These are phyloP conservation scores for Cyclospora cayetanensis DNA, from an alignment of 169 alveolate species.

Conservation along the genomic window DNA sequence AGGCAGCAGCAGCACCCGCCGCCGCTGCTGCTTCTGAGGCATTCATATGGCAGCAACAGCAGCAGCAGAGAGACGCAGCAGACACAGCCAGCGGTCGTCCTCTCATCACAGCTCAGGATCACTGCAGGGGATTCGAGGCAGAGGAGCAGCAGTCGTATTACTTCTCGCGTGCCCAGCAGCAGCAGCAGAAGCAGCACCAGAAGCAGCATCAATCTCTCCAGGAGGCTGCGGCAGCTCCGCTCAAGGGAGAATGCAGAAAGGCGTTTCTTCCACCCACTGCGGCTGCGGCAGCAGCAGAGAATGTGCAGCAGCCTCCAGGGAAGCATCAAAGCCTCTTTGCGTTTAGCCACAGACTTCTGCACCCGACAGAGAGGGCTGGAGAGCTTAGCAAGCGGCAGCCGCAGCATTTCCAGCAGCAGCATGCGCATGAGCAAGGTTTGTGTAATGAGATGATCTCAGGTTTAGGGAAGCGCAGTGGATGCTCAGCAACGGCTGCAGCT, in stretches of 20 bases:
- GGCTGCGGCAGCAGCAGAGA: not conserved
- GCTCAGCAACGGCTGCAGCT: not conserved
- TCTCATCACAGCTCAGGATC: not conserved
- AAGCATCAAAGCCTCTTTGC: not conserved
- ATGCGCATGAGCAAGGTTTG: not conserved
- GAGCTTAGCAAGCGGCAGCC: not conserved
- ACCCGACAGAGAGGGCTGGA: not conserved
- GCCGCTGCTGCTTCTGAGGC: constrained; percentile 42
- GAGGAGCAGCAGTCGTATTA: not conserved
- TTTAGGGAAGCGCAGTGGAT: not conserved
- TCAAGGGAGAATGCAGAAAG: not conserved
- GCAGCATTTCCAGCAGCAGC: constrained; percentile 27
- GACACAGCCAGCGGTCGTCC: not conserved
- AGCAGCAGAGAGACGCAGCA: constrained; percentile 8
- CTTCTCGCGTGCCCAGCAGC: not conserved
- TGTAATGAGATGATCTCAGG: not conserved
- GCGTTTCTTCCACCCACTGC: not conserved
- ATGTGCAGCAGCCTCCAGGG: not conserved
- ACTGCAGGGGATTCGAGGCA: not conserved
- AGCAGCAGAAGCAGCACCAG: constrained; percentile 41
- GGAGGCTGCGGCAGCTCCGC: not conserved
- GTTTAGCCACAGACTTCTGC: constrained; percentile 16
- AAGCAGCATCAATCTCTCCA: constrained; percentile 18
- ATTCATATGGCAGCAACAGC: constrained; percentile 39
- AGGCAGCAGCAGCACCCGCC: not conserved